Conservation (phyloP, 495 filamentous ascomycete genomes). For the Xylaria flabelliformis region DNA sequence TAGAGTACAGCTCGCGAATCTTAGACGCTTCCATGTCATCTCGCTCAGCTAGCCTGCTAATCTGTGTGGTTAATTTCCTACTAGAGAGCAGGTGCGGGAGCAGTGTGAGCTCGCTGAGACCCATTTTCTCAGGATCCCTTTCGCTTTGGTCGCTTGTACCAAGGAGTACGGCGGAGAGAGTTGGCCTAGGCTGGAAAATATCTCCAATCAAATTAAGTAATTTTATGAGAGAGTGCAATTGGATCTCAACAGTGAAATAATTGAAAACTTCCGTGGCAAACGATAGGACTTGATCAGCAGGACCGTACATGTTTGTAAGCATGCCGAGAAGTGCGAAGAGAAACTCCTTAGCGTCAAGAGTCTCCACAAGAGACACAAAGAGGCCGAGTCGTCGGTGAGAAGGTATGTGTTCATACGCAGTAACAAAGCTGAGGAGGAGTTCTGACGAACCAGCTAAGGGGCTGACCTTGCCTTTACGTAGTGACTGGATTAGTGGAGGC, state of each 20-base stretch:
- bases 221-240: conserved; percentile 73
- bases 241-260: conserved; percentile 66
- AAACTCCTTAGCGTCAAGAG: conserved; percentile 82
- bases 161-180: conserved; percentile 71
- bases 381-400: conserved; percentile 78
- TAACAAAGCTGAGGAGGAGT: conserved; percentile 87
- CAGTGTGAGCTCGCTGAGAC: conserved; percentile 67
- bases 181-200: conserved; percentile 71
- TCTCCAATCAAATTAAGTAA: conserved; percentile 76
- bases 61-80: conserved; percentile 54
- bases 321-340: conserved; percentile 74
- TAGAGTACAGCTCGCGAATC: conserved; percentile 71
- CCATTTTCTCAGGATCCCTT: conserved; percentile 63
- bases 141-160: conserved; percentile 66
- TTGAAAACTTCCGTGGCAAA: conserved; percentile 63
- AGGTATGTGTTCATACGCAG: conserved; percentile 94
- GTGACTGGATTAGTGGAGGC: conserved; percentile 84
- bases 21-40: conserved; percentile 66
- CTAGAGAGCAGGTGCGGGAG: conserved; percentile 60
- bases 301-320: conserved; percentile 71
- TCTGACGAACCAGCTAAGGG: conserved; percentile 81
- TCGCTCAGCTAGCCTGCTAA: conserved; percentile 54
- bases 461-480: conserved; percentile 78
- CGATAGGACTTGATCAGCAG: conserved; percentile 53
- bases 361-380: conserved; percentile 80